Evolutionary conservation across 2,329 filamentous ascomycete species (phyloP), one percentile per base, ranked within the genome.

Genomic region (Colletotrichum sp.): DNA sequence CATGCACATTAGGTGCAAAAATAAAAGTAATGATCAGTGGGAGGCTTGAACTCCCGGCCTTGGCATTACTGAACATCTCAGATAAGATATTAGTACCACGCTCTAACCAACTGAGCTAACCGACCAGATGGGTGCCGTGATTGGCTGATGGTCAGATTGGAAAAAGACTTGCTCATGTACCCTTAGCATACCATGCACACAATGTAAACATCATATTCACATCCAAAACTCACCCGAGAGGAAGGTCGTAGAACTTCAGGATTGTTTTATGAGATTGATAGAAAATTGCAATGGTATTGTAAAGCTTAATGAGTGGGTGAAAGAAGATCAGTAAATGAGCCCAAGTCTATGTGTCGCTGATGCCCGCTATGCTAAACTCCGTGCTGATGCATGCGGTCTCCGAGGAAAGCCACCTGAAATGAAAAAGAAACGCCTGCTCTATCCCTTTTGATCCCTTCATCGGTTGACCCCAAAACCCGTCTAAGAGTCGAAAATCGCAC

Each of bases 401-500:
- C 14, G 24, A 32, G 13, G 24, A 39, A 66, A 66, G 28, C 61
- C 32, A 34, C n/a, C 36, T 43, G n/a, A 48, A 21, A 48, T 48
- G 43, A 21, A 48, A 12, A 21, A 48, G 43, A 48, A 48, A 48
- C 10, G 18, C 43, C 10, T 2, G 10, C 43, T 48, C 6, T 21
- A 48, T 21, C 43, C 43, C 43, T 48, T 48, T 48, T 21, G 4
- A 13, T 8, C 6, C 61, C 9, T 14, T 24, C 30, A 4, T 24
- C 60, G 26, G 4, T 18, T 13, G 13, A 14, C 7, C 24, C 2
- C 13, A 14, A 5, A 26, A 10, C n/a, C 12, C 26, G 6, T 39
- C 48, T 59, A 87, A 66, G 85, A 87, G 77, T 96, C 94, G 85
- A 93, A 96, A 79, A 96, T 94, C 10, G 94, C 93, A 8, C 94